Base-by-base conservation (phyloP, 164 flowering plant genomes). In the Vitis amurensis region DNA sequence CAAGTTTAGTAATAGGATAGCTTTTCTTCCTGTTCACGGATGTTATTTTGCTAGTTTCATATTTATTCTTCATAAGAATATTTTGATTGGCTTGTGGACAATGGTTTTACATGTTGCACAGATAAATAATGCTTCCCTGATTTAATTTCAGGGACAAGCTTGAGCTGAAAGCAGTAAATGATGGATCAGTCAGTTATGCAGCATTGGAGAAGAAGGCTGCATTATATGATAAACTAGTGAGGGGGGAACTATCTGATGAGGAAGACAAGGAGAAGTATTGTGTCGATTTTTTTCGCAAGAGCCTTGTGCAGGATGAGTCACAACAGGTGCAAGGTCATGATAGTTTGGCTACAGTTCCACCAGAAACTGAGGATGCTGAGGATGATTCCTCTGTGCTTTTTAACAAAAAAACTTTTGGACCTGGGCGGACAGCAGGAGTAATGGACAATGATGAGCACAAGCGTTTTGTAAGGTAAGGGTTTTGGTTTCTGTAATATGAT, bases 231-330 rank as follows among this genome's bases (percentile, higher is more conserved):
- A 95, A 91, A 78, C 81, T 93, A 49, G 85, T 75, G 9, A 88
- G 81, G 51, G 99, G 98, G 55, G 97, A 95, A 71, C 80, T 95
- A 12, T 81, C 98, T 2, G 99, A 93, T 71, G 99, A 91, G 80
- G 99, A 95, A 81, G 99, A 90, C 11, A 66, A 84, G 37, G 99
- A 95, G 84, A 95, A 88, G 74, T 95, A 93, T 72, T 95, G 96
- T 83, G 99, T 95, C 55, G 99, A 93, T 71, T 95, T 95, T 76
- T 91, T 90, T 73, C 71, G 80, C 29, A 95, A 95, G 86, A 83
- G 86, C 68, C 48, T 83, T 5, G 81, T 61, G 66, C 78, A 80
- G 51, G 90, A 85, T 48, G 91, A 76, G 44, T 15, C 82, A 30
- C 84, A 74, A 58, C 77, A 69, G 61, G 70, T 69, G 23, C 79